These are phyloP conservation scores for Tuctoria greenei DNA, from an alignment of 176 grass and related monocot genomes.

Conservation along the genomic window DNA sequence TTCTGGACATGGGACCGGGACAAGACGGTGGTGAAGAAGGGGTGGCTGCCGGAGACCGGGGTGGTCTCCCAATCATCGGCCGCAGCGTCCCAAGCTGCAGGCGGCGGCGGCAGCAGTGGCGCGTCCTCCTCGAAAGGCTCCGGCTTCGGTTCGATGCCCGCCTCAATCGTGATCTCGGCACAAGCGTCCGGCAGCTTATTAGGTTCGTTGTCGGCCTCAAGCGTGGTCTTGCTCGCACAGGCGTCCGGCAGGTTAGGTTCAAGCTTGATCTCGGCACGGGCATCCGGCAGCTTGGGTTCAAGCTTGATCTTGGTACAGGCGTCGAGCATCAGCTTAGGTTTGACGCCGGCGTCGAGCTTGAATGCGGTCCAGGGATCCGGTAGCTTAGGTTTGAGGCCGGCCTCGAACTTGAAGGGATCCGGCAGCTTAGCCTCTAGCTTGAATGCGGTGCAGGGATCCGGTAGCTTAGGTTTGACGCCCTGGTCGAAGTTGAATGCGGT, in stretches of 20 bases:
- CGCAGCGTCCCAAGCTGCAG: background rate
- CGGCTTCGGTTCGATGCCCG: conserved; percentile 7
- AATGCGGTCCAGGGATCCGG: background rate
- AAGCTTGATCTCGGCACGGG: background rate
- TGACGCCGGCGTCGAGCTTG: background rate
- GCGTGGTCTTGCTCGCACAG: background rate
- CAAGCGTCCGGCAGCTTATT: background rate
- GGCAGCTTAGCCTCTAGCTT: conserved; percentile 6
- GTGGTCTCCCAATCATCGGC: conserved; percentile 30
- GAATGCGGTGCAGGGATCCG: background rate
- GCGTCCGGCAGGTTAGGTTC: background rate
- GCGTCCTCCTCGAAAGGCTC: background rate
- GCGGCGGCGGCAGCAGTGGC: background rate
- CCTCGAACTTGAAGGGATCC: background rate
- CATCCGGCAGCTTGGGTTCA: background rate
- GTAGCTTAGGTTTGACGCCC: background rate
- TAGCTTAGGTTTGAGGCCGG: background rate
- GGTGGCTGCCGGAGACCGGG: conserved; percentile 39
- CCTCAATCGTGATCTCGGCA: background rate
- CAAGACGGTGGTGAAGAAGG: conserved; percentile 46
- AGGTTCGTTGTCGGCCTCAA: background rate
- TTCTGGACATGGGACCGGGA: conserved; percentile 29
- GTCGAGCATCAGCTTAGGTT: background rate
- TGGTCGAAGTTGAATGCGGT: background rate
- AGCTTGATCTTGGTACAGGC: background rate